A percentile compares a stretch with the other conserved stretches of the same genome.
Conservation (phyloP, 176 grass and related monocot species). For the Rhynchospora breviuscula region DNA sequence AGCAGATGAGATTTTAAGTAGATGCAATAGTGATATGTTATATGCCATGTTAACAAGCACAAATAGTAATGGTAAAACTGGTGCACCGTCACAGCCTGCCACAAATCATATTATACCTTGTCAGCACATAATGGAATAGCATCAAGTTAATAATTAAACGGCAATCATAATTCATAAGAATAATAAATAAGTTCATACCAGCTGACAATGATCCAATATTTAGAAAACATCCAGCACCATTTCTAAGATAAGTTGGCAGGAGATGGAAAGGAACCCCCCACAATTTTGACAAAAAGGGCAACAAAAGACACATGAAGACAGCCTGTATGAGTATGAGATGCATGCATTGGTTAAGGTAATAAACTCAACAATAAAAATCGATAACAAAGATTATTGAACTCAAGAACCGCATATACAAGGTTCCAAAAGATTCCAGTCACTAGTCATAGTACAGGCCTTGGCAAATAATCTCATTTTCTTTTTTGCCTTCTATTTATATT, state of each 20-base stretch:
- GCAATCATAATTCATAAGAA: neutral
- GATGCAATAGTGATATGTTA: slow-evolving; percentile 86
- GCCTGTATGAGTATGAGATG: slow-evolving; percentile 55
- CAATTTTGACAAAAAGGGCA: slow-evolving; percentile 92
- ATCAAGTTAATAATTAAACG: neutral
- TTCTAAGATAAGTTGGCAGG: slow-evolving; percentile 78
- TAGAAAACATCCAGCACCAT: slow-evolving; percentile 86
- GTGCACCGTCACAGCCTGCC: slow-evolving; percentile 86
- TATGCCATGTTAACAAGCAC: slow-evolving; percentile 86
- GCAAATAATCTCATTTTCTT: slow-evolving; percentile 9
- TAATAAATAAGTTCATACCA: slow-evolving; percentile 43
- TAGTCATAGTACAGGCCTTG: neutral
- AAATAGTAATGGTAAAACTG: slow-evolving; percentile 79
- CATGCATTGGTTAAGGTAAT: neutral
- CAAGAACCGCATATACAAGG: neutral
- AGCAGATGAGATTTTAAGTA: slow-evolving; percentile 80
- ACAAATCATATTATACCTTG: slow-evolving; percentile 22
- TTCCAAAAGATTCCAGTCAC: neutral
- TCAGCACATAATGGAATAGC: neutral
- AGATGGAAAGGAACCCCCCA: slow-evolving; percentile 89
- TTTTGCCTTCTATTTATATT: neutral
- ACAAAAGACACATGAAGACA: slow-evolving; percentile 77
- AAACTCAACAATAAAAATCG: neutral
- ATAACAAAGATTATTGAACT: neutral
- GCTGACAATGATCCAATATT: slow-evolving; percentile 83